Evolutionary conservation across 345 rosid genomes (phyloP), one percentile per base, ranked within the genome.

Genomic region (Pistacia vera): DNA sequence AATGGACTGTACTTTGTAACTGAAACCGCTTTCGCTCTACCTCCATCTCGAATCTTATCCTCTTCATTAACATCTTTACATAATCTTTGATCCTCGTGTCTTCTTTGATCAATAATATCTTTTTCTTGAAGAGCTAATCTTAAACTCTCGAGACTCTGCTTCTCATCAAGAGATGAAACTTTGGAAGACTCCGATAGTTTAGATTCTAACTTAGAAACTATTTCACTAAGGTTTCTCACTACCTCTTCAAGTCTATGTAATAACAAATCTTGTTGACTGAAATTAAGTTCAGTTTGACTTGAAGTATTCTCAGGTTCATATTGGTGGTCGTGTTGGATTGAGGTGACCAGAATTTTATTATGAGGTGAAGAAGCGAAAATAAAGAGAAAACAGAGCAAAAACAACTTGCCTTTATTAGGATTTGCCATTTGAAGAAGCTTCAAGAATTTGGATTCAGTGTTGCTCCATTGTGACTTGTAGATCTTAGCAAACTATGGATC

Each of bases 1-100:
- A 87, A 83, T 52, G 90, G 95, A 79, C 91, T 91, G 77, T 84
- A 89, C 79, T 90, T 93, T 0, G 93, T 88, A 14, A 92, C 88
- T 0, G 95, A 84, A 78, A 82, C 83, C 10, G 85, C 81, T 57
- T 79, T 84, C 11, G 69, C 76, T 81, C 82, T 86, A 78, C 79
- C 92, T 68, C 59, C 85, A 77, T 82, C 88, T 67, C 61, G 60
- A 44, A 63, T 8, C 41, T 59, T 78, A 30, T 51, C 66, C 68
- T 77, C 80, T 65, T 80, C 87, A 41, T 56, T 73, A 13, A 67
- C 80, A 33, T 77, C 79, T 22, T 70, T 49, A 4, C 16, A 68
- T 30, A 65, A 22, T 72, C 48, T 73, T 70, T 56, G 30, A 36
- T 54, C 76, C 49, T 65, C 76, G 12, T 13, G n/a, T 9, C 64